Base-by-base conservation (phyloP, 257 asterid species). In the Primulina tabacum region DNA sequence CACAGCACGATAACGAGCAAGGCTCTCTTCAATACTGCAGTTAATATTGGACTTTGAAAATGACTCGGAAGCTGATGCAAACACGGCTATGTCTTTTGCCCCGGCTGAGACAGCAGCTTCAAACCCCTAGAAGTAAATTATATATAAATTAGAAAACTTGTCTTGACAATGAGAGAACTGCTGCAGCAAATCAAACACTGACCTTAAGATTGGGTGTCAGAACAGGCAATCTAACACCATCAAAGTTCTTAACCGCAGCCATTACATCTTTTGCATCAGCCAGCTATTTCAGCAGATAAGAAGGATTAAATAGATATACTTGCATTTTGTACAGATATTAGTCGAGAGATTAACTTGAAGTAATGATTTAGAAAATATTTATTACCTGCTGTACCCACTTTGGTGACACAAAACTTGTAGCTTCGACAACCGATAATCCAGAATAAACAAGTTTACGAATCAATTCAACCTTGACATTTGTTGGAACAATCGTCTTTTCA, bases 331-430 rank as follows among this genome's bases (percentile, higher is more conserved):
- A 26, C 8, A 5, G 9, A 55, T 55, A 30, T 4, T 56, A 57
- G 53, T 9, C 65, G 60, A 38, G 62, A 67, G 52, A 66, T 6
- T 26, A 37, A 35, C 59, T 17, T 67, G 26, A 34, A 7, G 32
- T 59, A 63, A 21, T 18, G 68, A 30, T 60, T 61, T 66, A 34
- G 56, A 33, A 26, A 33, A 68, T 17, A 70, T 21, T 71, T 47
- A 57, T 81, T 83, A 92, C 98, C 97, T 92, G 99, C 60, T 97
- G 99, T 28, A 93, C 97, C 97, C 99, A 90, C 77, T 89, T 90
- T 60, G 97, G 97, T 4, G 99, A 93, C 64, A 93, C 99, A 73
- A 93, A 93, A 77, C 99, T 89, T 55, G 99, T 93, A 60, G 92
- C 97, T 80, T 93, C 99, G 67, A 93, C 92, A 65, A 90, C 96